Base-by-base conservation (phyloP, 371 early-diverging fungal genomes). In the Catenaria anguillulae region DNA sequence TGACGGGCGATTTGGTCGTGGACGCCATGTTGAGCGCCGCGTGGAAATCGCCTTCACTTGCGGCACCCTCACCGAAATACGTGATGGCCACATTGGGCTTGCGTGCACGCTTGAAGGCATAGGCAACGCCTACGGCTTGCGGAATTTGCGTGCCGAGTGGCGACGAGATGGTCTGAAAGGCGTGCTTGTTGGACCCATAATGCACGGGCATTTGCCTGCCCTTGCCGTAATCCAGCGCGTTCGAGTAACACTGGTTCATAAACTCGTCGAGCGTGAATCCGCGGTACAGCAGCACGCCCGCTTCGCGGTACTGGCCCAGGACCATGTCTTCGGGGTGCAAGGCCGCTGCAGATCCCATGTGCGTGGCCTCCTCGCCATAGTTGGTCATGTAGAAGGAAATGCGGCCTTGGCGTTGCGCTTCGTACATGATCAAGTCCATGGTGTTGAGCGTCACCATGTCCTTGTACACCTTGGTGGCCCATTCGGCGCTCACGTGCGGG, bases 171-270 rank as follows among this genome's bases (percentile, higher is more conserved):
- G 97, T 96, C 70, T 93, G 92, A 72, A 97, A 92, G 64, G 90
- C 86, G 50, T 82, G 76, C 50, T 79, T 80, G 65, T 77, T 78
- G 31, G 86, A 83, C 5, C 96, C 96, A 71, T 95, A 97, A 71
- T 97, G 97, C 34, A 97, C 83, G 31, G 97, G 97, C 97, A 97
- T 97, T 71, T 97, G 96, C 26, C 97, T 83, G 33, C 97, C 97
- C 75, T 95, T 96, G 63, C 95, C 94, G 60, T 76, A 69, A 72
- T 95, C 97, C 45, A 72, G 62, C 5, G 80, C 85, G 69, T 95
- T 97, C 17, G 88, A 84, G 72, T 90, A 95, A 70, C 93, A 93
- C 73, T 97, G 97, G 73, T 92, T 90, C 83, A 96, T 89, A 69
- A 92, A 85, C 66, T 93, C 84, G 65, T 92, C 86, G 31, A 97